Evolutionary conservation across 371 early-diverging fungal species (phyloP).

Genomic region (Rhizopus microsporus): DNA sequence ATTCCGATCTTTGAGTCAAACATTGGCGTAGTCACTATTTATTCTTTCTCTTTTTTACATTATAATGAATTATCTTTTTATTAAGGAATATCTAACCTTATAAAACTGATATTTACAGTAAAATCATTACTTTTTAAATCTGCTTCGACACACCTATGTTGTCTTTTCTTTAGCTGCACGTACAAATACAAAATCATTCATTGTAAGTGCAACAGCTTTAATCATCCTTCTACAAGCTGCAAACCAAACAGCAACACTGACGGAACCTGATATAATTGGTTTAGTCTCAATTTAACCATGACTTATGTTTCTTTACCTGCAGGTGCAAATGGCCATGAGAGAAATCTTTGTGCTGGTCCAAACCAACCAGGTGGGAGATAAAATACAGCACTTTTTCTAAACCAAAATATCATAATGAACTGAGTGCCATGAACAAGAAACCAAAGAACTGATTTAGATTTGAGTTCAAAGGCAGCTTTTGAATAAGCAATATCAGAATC

Average conservation of each 20-base stretch:
- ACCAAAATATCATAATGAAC: constrained; percentile 66
- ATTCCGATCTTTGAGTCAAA: too few species aligned
- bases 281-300: neutral
- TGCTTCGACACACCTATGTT: constrained; percentile 2
- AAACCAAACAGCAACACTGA: constrained; percentile 75
- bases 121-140: neutral
- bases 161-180: constrained; percentile 23
- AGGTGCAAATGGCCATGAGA: constrained; percentile 83
- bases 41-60: too few species aligned
- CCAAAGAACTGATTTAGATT: constrained; percentile 74
- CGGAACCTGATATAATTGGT: constrained; percentile 55
- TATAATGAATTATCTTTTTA: neutral
- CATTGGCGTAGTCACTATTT: too few species aligned
- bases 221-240: constrained; percentile 65
- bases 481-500: constrained; percentile 66
- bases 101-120: too few species aligned
- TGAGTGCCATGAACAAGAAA: constrained; percentile 74
- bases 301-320: constrained; percentile 44
- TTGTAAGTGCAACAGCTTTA: constrained; percentile 34
- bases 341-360: constrained; percentile 72
- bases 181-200: constrained; percentile 37
- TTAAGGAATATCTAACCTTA: neutral
- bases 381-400: constrained; percentile 74
- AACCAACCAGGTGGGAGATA: constrained; percentile 85
- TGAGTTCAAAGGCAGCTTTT: constrained; percentile 77